These are phyloP conservation scores for Fusarium papillatum DNA, from an alignment of 2,329 filamentous ascomycete genomes.

Conservation along the genomic window DNA sequence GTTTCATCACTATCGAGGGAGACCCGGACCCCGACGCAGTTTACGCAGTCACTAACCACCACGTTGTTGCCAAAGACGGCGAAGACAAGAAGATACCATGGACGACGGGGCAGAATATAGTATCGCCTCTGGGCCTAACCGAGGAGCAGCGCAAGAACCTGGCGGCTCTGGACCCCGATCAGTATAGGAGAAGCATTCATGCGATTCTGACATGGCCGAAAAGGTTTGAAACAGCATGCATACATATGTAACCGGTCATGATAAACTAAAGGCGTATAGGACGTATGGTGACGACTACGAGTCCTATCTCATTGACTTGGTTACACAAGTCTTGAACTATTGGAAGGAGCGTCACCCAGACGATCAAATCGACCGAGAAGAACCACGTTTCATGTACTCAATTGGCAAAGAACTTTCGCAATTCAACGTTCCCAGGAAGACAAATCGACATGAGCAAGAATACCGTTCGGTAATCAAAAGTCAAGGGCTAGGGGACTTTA, in stretches of 20 bases:
- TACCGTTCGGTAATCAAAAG: background rate
- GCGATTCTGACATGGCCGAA: background rate
- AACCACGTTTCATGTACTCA: no score
- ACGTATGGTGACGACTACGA: background rate
- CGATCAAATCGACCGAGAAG: fast-evolving
- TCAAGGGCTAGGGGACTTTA: background rate
- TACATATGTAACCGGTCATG: no score
- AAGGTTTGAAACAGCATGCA: no score
- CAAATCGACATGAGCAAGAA: background rate
- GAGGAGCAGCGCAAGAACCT: background rate
- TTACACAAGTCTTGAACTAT: background rate
- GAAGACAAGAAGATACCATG: background rate
- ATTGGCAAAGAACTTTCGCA: background rate
- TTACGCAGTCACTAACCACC: background rate
- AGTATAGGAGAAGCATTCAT: background rate
- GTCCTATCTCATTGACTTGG: background rate
- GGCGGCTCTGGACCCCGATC: background rate
- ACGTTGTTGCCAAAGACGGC: background rate
- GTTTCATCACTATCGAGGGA: background rate
- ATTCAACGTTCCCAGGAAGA: background rate
- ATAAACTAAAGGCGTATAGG: background rate
- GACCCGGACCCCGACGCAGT: background rate
- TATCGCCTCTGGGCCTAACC: background rate
- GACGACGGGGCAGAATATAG: background rate
- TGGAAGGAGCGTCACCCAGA: background rate